Conservation (phyloP, 2,329 filamentous ascomycete genomes). For the Zymoseptoria crescenta region DNA sequence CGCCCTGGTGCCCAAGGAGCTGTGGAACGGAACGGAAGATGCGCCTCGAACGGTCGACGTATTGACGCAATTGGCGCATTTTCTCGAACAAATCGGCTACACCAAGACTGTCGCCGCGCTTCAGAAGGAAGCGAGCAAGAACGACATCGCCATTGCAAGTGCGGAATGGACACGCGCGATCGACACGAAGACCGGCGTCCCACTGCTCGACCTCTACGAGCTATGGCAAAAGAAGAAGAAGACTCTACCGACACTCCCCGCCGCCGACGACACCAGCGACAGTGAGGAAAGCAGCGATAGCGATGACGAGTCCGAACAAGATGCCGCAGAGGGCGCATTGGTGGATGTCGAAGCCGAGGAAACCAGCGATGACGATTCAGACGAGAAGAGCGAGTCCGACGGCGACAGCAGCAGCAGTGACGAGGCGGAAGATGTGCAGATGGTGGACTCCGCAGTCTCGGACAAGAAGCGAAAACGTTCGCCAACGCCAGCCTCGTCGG, state of each 20-base stretch:
- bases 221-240: conserved; percentile 17
- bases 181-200: conserved; percentile 12
- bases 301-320: conserved; percentile 8
- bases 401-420: conserved; percentile 6
- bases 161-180: conserved; percentile 16
- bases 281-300: conserved; percentile 13
- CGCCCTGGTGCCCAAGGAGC: background rate
- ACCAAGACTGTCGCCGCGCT: conserved; percentile 25
- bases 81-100: conserved; percentile 27
- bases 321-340: conserved; percentile 11
- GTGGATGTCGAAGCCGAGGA: conserved; percentile 19
- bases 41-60: conserved; percentile 14
- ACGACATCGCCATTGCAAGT: conserved; percentile 20
- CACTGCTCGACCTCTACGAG: conserved; percentile 21
- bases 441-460: background rate
- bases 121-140: conserved; percentile 26
- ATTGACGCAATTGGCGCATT: conserved; percentile 23
- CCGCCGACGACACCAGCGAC: conserved; percentile 5
- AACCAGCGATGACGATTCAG: conserved; percentile 19
- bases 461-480: conserved; percentile 18
- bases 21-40: conserved; percentile 11
- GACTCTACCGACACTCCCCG: conserved; percentile 11
- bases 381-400: conserved; percentile 12
- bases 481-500: conserved; percentile 13
- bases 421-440: conserved; percentile 1